Base-by-base conservation (phyloP, 164 flowering plant genomes). In the Tetrastigma voinierianum region DNA sequence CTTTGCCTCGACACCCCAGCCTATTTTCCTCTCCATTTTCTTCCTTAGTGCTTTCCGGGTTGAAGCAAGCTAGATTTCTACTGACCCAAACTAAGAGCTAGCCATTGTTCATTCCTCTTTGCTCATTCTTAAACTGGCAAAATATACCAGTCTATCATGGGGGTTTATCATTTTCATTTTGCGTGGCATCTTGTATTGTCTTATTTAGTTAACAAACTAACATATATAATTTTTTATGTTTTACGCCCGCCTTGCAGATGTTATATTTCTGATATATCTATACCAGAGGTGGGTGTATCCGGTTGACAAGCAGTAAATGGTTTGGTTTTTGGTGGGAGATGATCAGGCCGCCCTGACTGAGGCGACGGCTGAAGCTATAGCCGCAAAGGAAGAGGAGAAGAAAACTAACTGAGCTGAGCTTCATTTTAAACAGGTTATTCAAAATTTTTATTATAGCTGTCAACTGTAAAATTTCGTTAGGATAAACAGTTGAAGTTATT, bases 271-370 rank as follows among this genome's bases (percentile, higher is more conserved):
- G 69, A 90, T 95, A 70, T 89, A 89, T 59, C 61, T 95, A 15
- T 95, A 95, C 69, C 98, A 95, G 73, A 86, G 90, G 72, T 95
- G 97, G 97, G 44, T 76, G 25, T 95, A 95, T 72, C 97, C 97
- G 10, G 99, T 95, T 21, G 99, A 92, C 75, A 78, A 69, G 64
- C 86, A 15, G 89, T 95, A 16, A 95, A 95, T 68, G 99, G 72
- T 95, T 85, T 73, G 99, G 99, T 57, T 95, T 95, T 70, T 21
- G 99, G 96, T 12, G 99, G 89, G 76, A n/a, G 97, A 90, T 47
- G 91, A 68, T 53, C 67, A 76, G 55, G 18, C 69, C 6, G 9
- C 84, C n/a, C n/a, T n/a, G n/a, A 69, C 46, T 11, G 65, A 43
- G 15, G 43, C 43, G n/a, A n/a, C n/a, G n/a, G n/a, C n/a, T 23